Evolutionary conservation across 2,329 filamentous ascomycete genomes (phyloP), one percentile per base, ranked within the genome.

Genomic region (Ophiostoma australiae): DNA sequence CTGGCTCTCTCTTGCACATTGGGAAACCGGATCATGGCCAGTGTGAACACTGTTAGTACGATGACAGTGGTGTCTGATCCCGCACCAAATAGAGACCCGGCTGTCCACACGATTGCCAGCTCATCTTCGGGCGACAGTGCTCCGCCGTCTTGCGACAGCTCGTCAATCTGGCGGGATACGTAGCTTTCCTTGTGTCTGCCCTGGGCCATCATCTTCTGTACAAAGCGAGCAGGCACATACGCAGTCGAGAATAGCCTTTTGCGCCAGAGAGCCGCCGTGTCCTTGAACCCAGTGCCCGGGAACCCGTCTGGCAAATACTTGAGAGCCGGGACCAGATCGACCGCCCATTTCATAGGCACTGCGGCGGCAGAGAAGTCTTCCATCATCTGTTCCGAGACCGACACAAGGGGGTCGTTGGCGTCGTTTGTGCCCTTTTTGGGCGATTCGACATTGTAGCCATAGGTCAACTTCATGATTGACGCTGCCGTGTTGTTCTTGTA

Each of bases 121-220:
- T 58, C 52, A 58, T 58, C 52, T 13, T 58, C 52, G 3, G n/a
- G 52, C 23, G 23, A 23, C 10, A 58, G 8, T 13, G 23, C 27
- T 7, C 52, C 52, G n/a, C n/a, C 52, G 6, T 55, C 11, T 27
- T 58, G 52, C 27, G 52, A 27, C 52, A 58, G 48, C 44, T 69
- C 35, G 23, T 68, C 44, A 20, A 69, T 27, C 41, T 55, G 44
- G 31, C 67, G 44, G 15, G 67, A 69, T 8, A 69, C 67, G 44
- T 69, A 69, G 67, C 67, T 69, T 35, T 69, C 67, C 20, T 55
- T 48, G 67, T 37, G 15, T 13, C 23, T 69, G 15, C 44, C 44
- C 10, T 69, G 2, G 31, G 67, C 67, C 67, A 69, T 58, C 44
- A 37, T 33, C 7, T 52, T 33, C 67, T 69, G 44, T 2, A 69